These are phyloP conservation scores for Hylodesmum podocarpum DNA, from an alignment of 306 rosid genomes.

Conservation along the genomic window DNA sequence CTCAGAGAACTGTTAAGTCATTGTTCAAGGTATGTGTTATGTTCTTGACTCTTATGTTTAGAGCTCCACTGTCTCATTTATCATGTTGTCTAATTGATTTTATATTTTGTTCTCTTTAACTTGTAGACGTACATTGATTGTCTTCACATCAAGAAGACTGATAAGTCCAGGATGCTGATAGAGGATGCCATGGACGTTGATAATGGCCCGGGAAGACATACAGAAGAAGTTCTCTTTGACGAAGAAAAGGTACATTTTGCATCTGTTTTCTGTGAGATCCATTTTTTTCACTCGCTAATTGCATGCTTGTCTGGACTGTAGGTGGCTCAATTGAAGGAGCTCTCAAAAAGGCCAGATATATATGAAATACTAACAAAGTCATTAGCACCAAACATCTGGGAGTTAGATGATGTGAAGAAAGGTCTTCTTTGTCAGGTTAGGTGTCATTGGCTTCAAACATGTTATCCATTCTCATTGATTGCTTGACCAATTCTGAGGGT, in stretches of 20 bases:
- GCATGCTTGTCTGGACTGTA: conserved; percentile 40
- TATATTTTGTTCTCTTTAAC: conserved; percentile 20
- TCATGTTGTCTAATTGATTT: conserved; percentile 14
- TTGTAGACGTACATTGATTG: conserved; percentile 92
- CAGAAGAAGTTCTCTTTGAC: conserved; percentile 56
- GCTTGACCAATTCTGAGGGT: conserved; percentile 1
- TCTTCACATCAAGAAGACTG: conserved; percentile 87
- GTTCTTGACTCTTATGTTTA: conserved; percentile 3
- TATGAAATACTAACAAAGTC: conserved; percentile 87
- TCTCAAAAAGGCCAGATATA: conserved; percentile 79
- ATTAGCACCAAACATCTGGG: conserved; percentile 97
- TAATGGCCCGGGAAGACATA: conserved; percentile 32
- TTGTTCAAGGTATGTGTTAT: conserved; percentile 66
- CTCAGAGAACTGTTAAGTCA: conserved; percentile 95
- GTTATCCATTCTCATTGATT: conserved; percentile 19
- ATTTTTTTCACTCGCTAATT: conserved; percentile 17
- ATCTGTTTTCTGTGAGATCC: not conserved
- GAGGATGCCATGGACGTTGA: conserved; percentile 70
- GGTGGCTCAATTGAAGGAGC: conserved; percentile 79
- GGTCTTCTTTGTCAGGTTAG: conserved; percentile 97
- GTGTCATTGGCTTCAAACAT: conserved; percentile 11
- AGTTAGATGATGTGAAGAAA: conserved; percentile 92
- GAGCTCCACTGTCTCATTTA: not conserved
- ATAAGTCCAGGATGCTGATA: conserved; percentile 82
- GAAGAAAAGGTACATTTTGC: conserved; percentile 57